These are phyloP conservation scores for Aspergillus taichungensis DNA, from an alignment of 495 filamentous ascomycete genomes.

Conservation along the genomic window DNA sequence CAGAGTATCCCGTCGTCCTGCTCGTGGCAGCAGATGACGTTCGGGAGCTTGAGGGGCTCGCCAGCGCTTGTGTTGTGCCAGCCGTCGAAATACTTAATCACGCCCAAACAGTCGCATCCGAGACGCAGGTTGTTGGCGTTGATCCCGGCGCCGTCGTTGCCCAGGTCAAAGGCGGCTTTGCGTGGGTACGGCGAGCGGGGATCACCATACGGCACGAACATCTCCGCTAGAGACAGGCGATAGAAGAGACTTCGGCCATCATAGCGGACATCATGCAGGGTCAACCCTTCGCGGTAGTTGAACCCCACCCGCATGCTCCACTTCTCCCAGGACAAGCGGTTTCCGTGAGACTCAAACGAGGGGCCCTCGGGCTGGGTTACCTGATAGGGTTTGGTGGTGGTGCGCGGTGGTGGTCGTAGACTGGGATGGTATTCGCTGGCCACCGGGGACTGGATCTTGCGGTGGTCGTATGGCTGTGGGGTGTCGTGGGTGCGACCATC, in stretches of 20 bases:
- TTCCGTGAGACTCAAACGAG: slow-evolving; percentile 48
- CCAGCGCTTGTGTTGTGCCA: slow-evolving; percentile 45
- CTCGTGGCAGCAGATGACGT: slow-evolving; percentile 58
- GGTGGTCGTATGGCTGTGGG: slow-evolving; percentile 15
- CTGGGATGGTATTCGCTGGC: slow-evolving; percentile 59
- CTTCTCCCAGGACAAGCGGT: slow-evolving; percentile 51
- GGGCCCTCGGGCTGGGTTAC: slow-evolving; percentile 71
- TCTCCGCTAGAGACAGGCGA: slow-evolving; percentile 63
- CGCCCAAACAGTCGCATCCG: slow-evolving; percentile 57
- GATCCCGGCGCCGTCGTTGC: slow-evolving; percentile 55
- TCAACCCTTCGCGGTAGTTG: slow-evolving; percentile 55
- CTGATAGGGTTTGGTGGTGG: slow-evolving; percentile 63
- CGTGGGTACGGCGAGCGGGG: slow-evolving; percentile 55
- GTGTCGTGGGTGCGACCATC: slow-evolving; percentile 16
- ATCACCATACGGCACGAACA: slow-evolving; percentile 60
- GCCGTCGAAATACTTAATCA: slow-evolving; percentile 54
- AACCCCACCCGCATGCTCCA: slow-evolving; percentile 59
- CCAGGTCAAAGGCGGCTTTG: slow-evolving; percentile 63
- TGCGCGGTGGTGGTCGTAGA: slow-evolving; percentile 37
- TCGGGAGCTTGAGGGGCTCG: slow-evolving; percentile 40
- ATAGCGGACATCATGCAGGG: slow-evolving; percentile 56
- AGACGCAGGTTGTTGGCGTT: slow-evolving; percentile 54
- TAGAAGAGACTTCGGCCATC: slow-evolving; percentile 60
- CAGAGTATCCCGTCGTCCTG: slow-evolving; percentile 58
- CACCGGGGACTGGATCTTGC: slow-evolving; percentile 33